Evolutionary conservation across 306 rosid species (phyloP).

Genomic region (Rubus parviflorus): DNA sequence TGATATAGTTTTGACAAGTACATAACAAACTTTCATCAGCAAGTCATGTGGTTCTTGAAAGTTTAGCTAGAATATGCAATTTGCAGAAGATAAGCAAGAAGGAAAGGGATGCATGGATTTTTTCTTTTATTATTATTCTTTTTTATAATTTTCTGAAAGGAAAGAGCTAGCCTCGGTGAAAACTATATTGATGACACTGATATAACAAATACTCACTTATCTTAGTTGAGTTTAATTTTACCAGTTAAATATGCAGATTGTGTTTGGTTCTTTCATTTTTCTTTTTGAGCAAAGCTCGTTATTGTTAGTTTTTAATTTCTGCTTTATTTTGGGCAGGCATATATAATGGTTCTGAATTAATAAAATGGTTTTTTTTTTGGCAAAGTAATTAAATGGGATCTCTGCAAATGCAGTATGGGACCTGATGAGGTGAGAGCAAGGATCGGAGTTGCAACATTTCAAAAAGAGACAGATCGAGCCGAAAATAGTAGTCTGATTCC

Average conservation of each 20-base stretch:
- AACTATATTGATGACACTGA: not conserved
- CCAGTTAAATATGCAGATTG: not conserved
- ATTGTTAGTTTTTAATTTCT: not conserved
- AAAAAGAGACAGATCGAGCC: conserved; percentile 33
- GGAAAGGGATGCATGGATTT: not conserved
- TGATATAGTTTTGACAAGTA: not conserved
- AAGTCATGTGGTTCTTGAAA: not conserved
- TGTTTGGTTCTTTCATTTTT: not conserved
- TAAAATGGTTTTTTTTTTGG: not conserved
- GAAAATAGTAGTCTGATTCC: conserved; percentile 33
- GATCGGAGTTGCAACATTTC: not conserved
- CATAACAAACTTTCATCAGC: not conserved
- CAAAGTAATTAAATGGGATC: not conserved
- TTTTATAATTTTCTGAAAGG: too few relatives aligned
- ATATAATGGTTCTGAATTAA: not conserved
- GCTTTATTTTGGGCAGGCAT: not conserved
- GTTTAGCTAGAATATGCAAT: not conserved
- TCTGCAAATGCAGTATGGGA: conserved; percentile 5
- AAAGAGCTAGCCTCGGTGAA: not conserved
- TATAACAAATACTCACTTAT: not conserved
- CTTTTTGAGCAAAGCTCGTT: not conserved
- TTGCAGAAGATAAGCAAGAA: not conserved
- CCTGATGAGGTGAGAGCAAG: not conserved
- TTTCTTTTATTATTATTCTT: not conserved
- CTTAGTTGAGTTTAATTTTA: not conserved